Evolutionary conservation across 2,329 filamentous ascomycete genomes (phyloP).

Genomic region (Colletotrichum sp.): DNA sequence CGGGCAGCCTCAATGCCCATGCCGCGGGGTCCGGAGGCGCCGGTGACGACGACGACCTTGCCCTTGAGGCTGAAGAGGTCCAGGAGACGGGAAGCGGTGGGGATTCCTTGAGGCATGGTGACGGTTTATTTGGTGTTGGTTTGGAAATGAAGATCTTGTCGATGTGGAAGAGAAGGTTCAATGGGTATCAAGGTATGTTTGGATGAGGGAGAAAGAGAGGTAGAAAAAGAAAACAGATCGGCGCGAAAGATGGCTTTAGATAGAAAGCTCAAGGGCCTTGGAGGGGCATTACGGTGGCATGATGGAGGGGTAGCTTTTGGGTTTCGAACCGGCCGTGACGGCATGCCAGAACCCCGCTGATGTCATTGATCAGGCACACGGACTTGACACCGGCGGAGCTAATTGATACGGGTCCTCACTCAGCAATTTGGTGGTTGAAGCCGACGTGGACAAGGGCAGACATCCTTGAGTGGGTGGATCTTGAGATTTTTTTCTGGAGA

Average conservation of each 20-base stretch:
- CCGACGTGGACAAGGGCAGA: not conserved
- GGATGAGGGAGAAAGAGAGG: not conserved
- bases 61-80: slow-evolving; percentile 77
- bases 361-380: slow-evolving; percentile 12
- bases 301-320: slow-evolving; percentile 18
- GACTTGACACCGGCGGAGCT: not conserved
- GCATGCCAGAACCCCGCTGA: slow-evolving; percentile 15
- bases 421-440: not conserved
- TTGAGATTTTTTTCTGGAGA: not conserved
- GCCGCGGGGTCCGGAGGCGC: slow-evolving; percentile 71
- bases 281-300: slow-evolving; percentile 7
- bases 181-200: not conserved
- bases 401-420: not conserved
- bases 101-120: slow-evolving; percentile 38
- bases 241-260: not conserved
- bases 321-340: slow-evolving; percentile 12
- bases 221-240: not conserved
- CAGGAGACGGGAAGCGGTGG: slow-evolving; percentile 60
- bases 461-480: not conserved
- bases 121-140: not conserved
- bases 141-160: not conserved
- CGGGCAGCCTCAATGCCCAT: slow-evolving; percentile 74
- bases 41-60: slow-evolving; percentile 74
- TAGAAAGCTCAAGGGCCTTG: not conserved
- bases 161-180: not conserved